Evolutionary conservation across 805 yeast genomes (phyloP), one percentile per base, ranked within the genome.

Genomic region (baker's yeast (Saccharomyces cerevisiae)): DNA sequence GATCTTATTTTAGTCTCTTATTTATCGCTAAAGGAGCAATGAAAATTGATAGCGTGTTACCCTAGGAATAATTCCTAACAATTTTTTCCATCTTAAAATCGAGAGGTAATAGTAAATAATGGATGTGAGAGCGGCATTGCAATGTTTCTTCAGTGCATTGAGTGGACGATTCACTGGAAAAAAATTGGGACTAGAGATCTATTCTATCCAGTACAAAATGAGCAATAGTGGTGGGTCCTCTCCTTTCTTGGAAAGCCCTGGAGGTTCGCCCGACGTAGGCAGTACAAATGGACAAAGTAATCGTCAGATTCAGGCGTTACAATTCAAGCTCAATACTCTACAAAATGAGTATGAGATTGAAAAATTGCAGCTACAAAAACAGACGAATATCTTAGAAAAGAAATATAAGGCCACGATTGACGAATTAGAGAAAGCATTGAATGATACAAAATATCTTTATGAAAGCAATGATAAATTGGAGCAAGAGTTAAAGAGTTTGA

Each of bases 301-400:
- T 36, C 61, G 64, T 6, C 68, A 69, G 47, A 54, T 68, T 0
- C 58, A 65, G 48, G 51, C 67, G 6, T 61, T 73, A 53, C 70
- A 69, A 48, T 79, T 68, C 62, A 73, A 73, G 55, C 61, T 73
- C 41, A 67, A 67, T 11, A 68, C 73, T 6, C 54, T 73, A 32
- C 70, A 71, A 52, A 70, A 71, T 53, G 76, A 77, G 48, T 64
- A 74, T 46, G 76, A 76, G 46, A 58, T 67, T 17, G 65, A 61
- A 30, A 53, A 52, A 30, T 48, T 68, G 28, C 59, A 65, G 28
- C 26, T 60, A 48, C 64, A 66, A 32, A 58, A 65, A 36, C 60
- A 67, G 41, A 36, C 54, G 4, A 60, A 59, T 46, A 48, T 60
- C 4, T 30, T 63, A 2, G 68, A 70, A 30, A 67, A 64, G 32